Evolutionary conservation across 2,329 filamentous ascomycete species (phyloP).

Genomic region (Phialophora verrucosa): DNA sequence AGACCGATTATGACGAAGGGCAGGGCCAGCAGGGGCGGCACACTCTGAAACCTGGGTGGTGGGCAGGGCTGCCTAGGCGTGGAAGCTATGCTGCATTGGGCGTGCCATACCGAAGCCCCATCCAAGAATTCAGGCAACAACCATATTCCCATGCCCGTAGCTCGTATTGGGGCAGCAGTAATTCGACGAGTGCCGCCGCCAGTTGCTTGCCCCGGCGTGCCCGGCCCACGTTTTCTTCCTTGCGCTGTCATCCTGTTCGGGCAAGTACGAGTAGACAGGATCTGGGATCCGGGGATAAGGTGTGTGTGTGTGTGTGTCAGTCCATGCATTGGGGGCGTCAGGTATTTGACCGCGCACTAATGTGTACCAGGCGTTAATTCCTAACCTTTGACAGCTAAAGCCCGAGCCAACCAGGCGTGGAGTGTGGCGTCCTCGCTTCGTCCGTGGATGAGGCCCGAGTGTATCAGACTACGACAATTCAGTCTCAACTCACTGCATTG

Average conservation of each 20-base stretch:
- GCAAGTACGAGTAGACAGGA: conserved; percentile 5
- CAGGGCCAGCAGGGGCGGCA: conserved; percentile 5
- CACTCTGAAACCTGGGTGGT: conserved; percentile 1
- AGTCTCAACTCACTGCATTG: conserved; percentile 7
- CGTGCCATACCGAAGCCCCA: conserved; percentile 8
- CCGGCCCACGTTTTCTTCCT: neutral
- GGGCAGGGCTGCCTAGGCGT: conserved; percentile 2
- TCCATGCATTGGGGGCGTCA: neutral
- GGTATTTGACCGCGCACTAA: conserved; percentile 5
- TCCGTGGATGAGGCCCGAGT: conserved; percentile 11
- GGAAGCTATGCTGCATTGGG: conserved; percentile 7
- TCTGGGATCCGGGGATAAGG: conserved; percentile 12
- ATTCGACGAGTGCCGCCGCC: conserved; percentile 13
- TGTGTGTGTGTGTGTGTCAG: neutral
- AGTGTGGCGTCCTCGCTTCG: conserved; percentile 8
- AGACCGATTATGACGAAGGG: conserved; percentile 17
- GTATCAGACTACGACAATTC: conserved; percentile 21
- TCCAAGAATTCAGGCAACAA: conserved; percentile 11
- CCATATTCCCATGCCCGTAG: conserved; percentile 2
- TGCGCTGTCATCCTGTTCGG: neutral
- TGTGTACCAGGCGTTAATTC: conserved; percentile 1
- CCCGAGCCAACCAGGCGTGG: neutral
- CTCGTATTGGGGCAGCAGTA: neutral
- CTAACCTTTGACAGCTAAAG: conserved; percentile 1
- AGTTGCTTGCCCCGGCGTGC: neutral